Evolutionary conservation across 495 filamentous ascomycete genomes (phyloP), one percentile per base, ranked within the genome.

Genomic region (Xylaria castorea): DNA sequence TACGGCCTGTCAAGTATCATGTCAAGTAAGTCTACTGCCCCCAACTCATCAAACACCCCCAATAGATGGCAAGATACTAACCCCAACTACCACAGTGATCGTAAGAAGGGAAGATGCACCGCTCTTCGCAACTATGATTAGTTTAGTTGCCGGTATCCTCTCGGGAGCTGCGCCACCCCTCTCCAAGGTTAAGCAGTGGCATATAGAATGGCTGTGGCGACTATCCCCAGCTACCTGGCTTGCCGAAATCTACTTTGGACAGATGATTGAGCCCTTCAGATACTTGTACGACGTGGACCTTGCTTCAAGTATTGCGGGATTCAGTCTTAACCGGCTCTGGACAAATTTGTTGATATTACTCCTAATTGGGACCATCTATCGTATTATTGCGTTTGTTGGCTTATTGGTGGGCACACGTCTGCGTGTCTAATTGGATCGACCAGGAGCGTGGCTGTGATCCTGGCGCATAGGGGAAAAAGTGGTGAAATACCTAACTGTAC

Each of bases 191-290:
- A 78, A 79, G 42, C 73, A 65, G 0, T 91, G 88, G 89, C 81
- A 88, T 61, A 50, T 91, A 48, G 83, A 80, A 51, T 89, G 86
- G 87, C 76, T 89, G 34, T 90, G 87, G 87, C 79, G 86, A 16
- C 53, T 75, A 6, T 83, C 80, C 25, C 87, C 88, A 1, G 87
- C 82, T 14, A 85, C 85, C 14, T 90, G 87, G 88, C 80, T 89
- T n/a, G 81, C 86, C 3, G 87, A 90, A 75, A 79, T 84, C 11
- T 89, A 89, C 73, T 85, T 88, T 66, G 82, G 81, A 1, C 78
- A 85, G 73, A 81, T 87, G 67, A 73, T 87, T 20, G 71, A 71
- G 53, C 86, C 86, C 1, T 79, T 87, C 48, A 74, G 66, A 1
- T 87, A 87, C 75, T 73, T 88, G 51, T 85, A 85, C 75, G 63